Base-by-base conservation (phyloP, 768 basidiomycete species). In the Boletellus sp. region DNA sequence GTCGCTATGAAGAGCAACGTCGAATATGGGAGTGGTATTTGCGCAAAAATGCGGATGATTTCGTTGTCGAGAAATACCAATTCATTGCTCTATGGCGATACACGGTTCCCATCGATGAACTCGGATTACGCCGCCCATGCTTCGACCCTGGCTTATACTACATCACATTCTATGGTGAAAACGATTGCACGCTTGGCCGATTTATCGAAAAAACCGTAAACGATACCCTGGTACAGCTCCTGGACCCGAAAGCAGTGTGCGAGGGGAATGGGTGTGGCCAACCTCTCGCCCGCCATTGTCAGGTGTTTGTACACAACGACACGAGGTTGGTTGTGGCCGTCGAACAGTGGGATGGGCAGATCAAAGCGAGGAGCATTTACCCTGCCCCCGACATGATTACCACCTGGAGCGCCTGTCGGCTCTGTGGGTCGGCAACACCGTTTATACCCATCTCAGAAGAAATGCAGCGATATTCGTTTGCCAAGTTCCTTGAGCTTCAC, bases 1-100 rank as follows among this genome's bases (percentile, higher is more conserved):
- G 84, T 75, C 84, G 85, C 56, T 89, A 94, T 48, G 85, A 87
- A 57, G 92, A 95, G 58, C 87, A 91, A 55, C 79, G 87, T 33
- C 84, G 90, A 37, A 81, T 95, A 24, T 97, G 94, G 94, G 90
- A 93, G 60, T 96, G 93, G 94, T 95, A 95, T 62, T 72, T 90
- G 11, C 81, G 89, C 43, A 89, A 91, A 69, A 92, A 94, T 62
- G 63, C 72, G 12, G 90, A 93, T 60, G 87, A 90, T 61, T 86
- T 98, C 59, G 80, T 89, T 33, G 89, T 94, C 36, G 91, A 93
- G 65, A 90, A 93, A 64, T 96, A 94, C 60, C 96, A 98, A 62
- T 83, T 85, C 60, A 86, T 98, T 64, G 83, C 78, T 57, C 69
- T 94, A 16, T 81, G 85, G 71, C 84, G 87, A 59, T 89, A 85